Conservation (phyloP, 306 rosid genomes). For the Cicer chorassanicum region DNA sequence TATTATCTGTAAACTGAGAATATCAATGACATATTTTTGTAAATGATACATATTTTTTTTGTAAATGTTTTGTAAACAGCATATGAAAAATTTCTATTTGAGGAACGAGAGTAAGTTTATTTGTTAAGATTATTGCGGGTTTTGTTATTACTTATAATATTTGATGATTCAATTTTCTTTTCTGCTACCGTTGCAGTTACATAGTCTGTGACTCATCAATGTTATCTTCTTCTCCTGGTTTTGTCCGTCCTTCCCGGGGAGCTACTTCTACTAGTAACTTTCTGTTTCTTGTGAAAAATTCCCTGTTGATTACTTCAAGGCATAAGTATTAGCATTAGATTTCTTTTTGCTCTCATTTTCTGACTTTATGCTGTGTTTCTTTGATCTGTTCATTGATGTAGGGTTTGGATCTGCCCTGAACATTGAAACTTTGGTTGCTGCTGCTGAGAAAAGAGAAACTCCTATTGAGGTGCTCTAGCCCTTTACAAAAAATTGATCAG, state of each 20-base stretch:
- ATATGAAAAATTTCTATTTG: too few relatives aligned
- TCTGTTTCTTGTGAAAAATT: slow-evolving; percentile 29
- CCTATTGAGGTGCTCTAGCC: slow-evolving; percentile 76
- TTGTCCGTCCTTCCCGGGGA: slow-evolving; percentile 77
- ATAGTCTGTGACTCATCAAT: slow-evolving; percentile 55
- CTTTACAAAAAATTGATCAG: slow-evolving; percentile 25
- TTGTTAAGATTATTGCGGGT: too few relatives aligned
- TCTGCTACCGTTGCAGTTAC: slow-evolving; percentile 59
- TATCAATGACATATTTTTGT: too few relatives aligned
- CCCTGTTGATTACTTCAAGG: background rate
- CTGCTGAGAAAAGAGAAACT: slow-evolving; percentile 97
- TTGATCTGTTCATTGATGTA: slow-evolving; percentile 46
- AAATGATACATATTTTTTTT: too few relatives aligned
- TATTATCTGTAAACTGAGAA: too few relatives aligned
- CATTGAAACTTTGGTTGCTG: slow-evolving; percentile 93
- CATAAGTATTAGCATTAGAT: background rate
- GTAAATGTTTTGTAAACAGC: too few relatives aligned
- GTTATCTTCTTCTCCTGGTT: slow-evolving; percentile 75
- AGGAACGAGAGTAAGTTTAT: slow-evolving; percentile 48
- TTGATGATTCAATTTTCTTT: slow-evolving; percentile 15
- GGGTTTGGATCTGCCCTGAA: slow-evolving; percentile 98
- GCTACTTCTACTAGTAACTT: slow-evolving; percentile 74
- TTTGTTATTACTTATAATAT: slow-evolving; percentile 22
- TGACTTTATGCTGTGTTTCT: slow-evolving; percentile 1
- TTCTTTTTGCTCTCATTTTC: slow-evolving; percentile 39